Percentiles rank a stretch among this genome's conserved stretches.
Conservation (phyloP, 2,329 filamentous ascomycete genomes). For the Trichoderma sp. region DNA sequence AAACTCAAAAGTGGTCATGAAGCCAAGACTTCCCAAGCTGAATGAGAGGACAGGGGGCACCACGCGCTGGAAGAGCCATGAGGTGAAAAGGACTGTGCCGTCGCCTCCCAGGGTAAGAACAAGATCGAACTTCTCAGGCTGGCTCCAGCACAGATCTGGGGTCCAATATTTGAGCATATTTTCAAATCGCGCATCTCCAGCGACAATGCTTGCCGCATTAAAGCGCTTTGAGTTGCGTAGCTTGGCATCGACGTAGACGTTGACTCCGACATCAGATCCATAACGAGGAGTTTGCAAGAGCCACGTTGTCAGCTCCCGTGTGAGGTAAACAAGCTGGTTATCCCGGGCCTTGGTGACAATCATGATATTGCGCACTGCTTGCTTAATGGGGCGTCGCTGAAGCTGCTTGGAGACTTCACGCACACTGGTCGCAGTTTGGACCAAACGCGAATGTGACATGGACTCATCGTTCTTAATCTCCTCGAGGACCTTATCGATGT, state of each 20-base stretch:
- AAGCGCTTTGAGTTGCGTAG: constrained; percentile 87
- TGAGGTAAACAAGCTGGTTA: constrained; percentile 87
- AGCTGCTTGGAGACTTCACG: constrained; percentile 95
- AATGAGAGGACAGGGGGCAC: constrained; percentile 86
- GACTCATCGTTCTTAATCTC: constrained; percentile 89
- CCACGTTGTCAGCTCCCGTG: constrained; percentile 85
- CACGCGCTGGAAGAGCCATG: constrained; percentile 88
- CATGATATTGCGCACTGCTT: constrained; percentile 93
- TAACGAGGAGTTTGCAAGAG: constrained; percentile 87
- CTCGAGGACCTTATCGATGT: constrained; percentile 91
- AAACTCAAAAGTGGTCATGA: constrained; percentile 87
- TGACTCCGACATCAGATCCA: constrained; percentile 85
- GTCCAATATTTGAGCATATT: constrained; percentile 95
- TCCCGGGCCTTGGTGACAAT: constrained; percentile 98
- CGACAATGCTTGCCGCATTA: constrained; percentile 71
- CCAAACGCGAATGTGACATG: constrained; percentile 89
- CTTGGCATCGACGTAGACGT: constrained; percentile 98
- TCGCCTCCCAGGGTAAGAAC: constrained; percentile 87
- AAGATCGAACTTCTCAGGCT: constrained; percentile 93
- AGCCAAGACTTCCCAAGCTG: constrained; percentile 82
- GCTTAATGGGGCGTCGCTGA: constrained; percentile 86
- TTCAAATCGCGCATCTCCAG: constrained; percentile 74
- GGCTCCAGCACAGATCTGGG: constrained; percentile 90
- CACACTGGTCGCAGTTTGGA: constrained; percentile 93
- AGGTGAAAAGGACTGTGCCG: constrained; percentile 85